phyloP scores from a whole-genome alignment of 441 rosid genomes.

The Eutrema salsugineum region DNA sequence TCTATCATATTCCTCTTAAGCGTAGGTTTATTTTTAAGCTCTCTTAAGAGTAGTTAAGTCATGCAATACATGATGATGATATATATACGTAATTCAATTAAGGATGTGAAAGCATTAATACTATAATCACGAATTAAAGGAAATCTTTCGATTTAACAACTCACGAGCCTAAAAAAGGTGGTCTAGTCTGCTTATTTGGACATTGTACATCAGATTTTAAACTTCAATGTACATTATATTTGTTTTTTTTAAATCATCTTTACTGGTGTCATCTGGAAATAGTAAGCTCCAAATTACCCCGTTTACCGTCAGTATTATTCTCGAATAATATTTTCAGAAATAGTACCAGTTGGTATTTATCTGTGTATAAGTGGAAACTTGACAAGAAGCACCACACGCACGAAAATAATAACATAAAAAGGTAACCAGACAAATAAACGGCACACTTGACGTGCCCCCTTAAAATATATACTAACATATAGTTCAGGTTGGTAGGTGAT shows the following conservation, averaged over 20 bases:
- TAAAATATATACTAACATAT: conserved; percentile 12
- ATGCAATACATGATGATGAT: background rate
- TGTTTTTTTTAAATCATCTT: background rate
- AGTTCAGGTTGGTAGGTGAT: conserved; percentile 31
- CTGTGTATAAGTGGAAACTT: conserved; percentile 27
- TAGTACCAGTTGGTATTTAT: background rate
- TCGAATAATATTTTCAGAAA: background rate
- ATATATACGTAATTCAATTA: no score
- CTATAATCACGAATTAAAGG: background rate
- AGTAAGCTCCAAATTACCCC: background rate
- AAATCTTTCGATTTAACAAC: background rate
- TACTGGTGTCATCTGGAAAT: background rate
- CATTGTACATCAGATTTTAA: background rate
- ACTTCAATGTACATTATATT: background rate
- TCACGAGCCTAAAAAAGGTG: background rate
- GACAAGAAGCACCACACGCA: conserved; percentile 27
- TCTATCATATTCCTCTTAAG: background rate
- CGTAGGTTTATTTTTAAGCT: no score
- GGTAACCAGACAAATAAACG: conserved; percentile 5
- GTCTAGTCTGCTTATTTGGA: background rate
- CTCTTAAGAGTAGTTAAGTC: background rate
- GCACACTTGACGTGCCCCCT: conserved; percentile 27
- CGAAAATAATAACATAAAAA: background rate
- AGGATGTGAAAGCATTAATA: background rate
- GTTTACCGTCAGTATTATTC: background rate